phyloP scores from a whole-genome alignment of 768 basidiomycete species.

The Suillus decipiens region DNA sequence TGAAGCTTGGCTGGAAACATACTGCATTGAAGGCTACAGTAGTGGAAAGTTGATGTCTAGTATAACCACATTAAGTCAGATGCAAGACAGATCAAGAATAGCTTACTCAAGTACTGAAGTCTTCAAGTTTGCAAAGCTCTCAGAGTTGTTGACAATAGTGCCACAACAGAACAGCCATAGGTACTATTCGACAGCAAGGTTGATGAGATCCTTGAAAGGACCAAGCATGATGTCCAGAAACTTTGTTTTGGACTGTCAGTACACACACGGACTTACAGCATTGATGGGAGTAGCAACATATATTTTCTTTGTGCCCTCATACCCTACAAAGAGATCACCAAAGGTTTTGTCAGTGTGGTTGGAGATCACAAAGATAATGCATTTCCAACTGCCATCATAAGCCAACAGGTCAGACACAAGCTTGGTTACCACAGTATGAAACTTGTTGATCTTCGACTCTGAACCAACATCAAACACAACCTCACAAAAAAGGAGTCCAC shows the following conservation, averaged over 20 bases:
- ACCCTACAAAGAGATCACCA: too few species aligned
- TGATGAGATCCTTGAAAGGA: neutral
- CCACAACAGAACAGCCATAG: neutral
- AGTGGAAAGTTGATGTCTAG: neutral
- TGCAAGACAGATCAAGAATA: neutral
- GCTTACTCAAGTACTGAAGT: neutral
- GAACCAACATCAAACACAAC: too few species aligned
- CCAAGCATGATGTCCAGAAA: neutral
- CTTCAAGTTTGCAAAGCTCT: neutral
- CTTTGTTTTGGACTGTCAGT: neutral
- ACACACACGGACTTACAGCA: neutral
- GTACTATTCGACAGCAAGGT: neutral
- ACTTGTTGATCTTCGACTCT: too few species aligned
- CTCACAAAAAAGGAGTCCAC: too few species aligned
- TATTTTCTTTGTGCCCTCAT: too few species aligned
- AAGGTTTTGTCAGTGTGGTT: too few species aligned
- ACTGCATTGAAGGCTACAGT: constrained; percentile 3
- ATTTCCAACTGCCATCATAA: too few species aligned
- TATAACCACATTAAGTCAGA: neutral
- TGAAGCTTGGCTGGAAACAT: neutral
- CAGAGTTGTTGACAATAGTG: neutral
- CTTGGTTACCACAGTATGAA: too few species aligned
- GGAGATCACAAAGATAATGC: too few species aligned
- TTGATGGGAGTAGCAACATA: neutral
- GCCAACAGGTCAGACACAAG: too few species aligned